Conservation (phyloP, 805 yeast species). For the Kodamaea hsintzibuensis region DNA sequence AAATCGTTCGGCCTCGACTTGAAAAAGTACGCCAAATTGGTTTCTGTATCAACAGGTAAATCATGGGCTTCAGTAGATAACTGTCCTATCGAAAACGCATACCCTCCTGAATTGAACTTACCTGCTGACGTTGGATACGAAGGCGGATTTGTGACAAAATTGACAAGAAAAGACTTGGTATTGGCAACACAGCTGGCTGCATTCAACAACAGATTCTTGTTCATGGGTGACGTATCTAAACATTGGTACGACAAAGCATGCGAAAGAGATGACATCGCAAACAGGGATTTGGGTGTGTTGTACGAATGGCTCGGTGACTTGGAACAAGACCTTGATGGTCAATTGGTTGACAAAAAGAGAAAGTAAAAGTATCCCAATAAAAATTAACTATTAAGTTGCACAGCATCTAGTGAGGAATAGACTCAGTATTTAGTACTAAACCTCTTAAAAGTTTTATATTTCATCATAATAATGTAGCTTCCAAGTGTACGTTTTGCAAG, state of each 20-base stretch:
- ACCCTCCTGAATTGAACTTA: conserved; percentile 36
- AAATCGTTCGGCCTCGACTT: conserved; percentile 48
- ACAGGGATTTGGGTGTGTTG: conserved; percentile 43
- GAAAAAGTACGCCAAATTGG: conserved; percentile 47
- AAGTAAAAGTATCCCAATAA: background rate
- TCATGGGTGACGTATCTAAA: conserved; percentile 38
- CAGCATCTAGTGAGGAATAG: background rate
- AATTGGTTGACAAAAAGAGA: conserved; percentile 9
- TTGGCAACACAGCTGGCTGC: conserved; percentile 43
- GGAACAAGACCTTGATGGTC: conserved; percentile 20
- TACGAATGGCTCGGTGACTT: conserved; percentile 45
- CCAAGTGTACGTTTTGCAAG: no score
- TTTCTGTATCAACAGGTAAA: conserved; percentile 53
- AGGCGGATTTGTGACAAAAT: conserved; percentile 52
- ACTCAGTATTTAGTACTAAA: background rate
- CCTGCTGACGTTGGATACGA: conserved; percentile 48
- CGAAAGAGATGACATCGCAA: conserved; percentile 40
- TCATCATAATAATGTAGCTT: no score
- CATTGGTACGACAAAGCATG: conserved; percentile 46
- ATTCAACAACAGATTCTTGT: conserved; percentile 34
- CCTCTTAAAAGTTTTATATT: background rate
- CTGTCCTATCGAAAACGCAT: conserved; percentile 52
- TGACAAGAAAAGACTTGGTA: conserved; percentile 45
- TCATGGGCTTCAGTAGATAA: conserved; percentile 57
- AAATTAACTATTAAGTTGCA: background rate